phyloP scores from a whole-genome alignment of 257 asterid species.

The Fraxinus pennsylvanica region DNA sequence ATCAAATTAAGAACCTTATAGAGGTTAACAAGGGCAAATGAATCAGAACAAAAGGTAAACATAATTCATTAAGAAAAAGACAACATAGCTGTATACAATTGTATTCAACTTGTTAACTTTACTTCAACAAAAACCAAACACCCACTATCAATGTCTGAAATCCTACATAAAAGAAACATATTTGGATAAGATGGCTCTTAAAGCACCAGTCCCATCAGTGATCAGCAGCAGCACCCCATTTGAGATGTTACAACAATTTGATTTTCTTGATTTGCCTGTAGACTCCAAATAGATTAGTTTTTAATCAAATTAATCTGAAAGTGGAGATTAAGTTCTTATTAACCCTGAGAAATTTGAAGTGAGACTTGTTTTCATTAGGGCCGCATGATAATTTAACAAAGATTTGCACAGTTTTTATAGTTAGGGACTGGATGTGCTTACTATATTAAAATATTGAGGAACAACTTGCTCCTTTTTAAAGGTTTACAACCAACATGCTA shows the following conservation, averaged over 20 bases:
- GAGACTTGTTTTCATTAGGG: not conserved
- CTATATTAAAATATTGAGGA: too few species aligned
- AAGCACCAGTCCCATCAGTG: slow-evolving; percentile 17
- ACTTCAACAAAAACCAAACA: slow-evolving; percentile 52
- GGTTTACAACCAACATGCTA: too few species aligned
- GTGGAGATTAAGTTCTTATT: not conserved
- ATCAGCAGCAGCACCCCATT: slow-evolving; percentile 30
- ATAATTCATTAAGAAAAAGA: slow-evolving; percentile 43
- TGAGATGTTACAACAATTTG: slow-evolving; percentile 31
- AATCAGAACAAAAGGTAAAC: slow-evolving; percentile 58
- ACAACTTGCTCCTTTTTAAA: too few species aligned
- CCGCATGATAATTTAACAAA: not conserved
- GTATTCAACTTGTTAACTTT: slow-evolving; percentile 43
- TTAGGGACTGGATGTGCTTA: not conserved
- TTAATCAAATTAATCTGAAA: not conserved
- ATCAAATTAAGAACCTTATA: slow-evolving; percentile 32
- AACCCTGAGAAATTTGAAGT: not conserved
- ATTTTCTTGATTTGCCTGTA: not conserved
- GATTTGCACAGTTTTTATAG: not conserved
- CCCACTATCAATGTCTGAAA: slow-evolving; percentile 65
- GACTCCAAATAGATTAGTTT: not conserved
- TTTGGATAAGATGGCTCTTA: slow-evolving; percentile 37
- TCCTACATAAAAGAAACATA: slow-evolving; percentile 34
- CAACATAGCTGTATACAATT: slow-evolving; percentile 40
- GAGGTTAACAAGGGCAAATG: slow-evolving; percentile 57